Conservation (phyloP, 345 rosid genomes). For the Syzygium aromaticum region DNA sequence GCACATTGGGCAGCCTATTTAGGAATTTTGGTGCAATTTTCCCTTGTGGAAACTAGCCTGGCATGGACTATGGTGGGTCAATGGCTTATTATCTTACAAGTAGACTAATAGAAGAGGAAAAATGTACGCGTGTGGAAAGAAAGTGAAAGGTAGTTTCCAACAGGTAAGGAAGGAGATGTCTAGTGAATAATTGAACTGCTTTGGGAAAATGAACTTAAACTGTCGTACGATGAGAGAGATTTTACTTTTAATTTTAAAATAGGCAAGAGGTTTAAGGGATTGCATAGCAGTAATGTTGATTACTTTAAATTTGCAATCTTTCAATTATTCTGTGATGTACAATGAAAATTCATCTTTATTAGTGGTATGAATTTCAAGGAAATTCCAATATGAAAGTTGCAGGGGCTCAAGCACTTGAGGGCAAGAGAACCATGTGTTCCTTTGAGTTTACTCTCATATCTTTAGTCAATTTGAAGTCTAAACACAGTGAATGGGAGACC, state of each 20-base stretch:
- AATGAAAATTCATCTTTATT: not conserved
- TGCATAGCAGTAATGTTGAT: not conserved
- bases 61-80: not conserved
- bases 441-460: not conserved
- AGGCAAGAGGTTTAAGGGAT: not conserved
- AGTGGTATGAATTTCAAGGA: not conserved
- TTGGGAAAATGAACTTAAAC: not conserved
- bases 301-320: not conserved
- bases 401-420: not conserved
- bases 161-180: not conserved
- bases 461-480: not conserved
- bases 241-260: not conserved
- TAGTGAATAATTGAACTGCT: not conserved
- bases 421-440: not conserved
- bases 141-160: not conserved
- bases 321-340: not conserved
- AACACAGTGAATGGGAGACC: not conserved
- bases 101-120: not conserved
- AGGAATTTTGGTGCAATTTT: not conserved
- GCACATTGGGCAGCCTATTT: not conserved
- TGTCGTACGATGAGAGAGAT: not conserved
- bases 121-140: not conserved
- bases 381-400: not conserved
- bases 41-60: not conserved
- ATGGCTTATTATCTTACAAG: not conserved